Evolutionary conservation across 345 rosid genomes (phyloP).

Genomic region (Dipteronia sinensis): DNA sequence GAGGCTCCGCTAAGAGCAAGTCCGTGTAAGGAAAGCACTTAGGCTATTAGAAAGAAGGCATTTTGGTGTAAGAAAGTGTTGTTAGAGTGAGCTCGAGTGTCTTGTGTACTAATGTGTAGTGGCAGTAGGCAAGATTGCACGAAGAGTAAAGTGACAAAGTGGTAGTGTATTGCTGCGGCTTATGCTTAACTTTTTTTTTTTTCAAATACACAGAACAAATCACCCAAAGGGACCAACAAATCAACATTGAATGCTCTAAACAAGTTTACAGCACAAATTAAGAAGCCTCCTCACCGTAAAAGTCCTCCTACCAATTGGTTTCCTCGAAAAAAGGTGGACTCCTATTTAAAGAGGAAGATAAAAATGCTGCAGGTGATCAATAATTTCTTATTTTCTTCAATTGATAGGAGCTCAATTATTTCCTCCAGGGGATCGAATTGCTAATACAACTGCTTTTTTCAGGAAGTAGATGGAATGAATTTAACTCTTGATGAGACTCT

Average conservation of each 20-base stretch:
- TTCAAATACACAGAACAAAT: slow-evolving; percentile 59
- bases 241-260: slow-evolving; percentile 50
- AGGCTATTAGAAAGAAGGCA: background rate
- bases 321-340: slow-evolving; percentile 78
- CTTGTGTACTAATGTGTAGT: background rate
- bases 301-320: slow-evolving; percentile 82
- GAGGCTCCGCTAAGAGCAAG: background rate
- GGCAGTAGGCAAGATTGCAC: background rate
- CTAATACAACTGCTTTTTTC: slow-evolving; percentile 23
- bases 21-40: background rate
- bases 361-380: slow-evolving; percentile 78
- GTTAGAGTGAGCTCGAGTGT: background rate
- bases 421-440: background rate
- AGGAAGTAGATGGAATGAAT: slow-evolving; percentile 93
- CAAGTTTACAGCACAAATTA: slow-evolving; percentile 66
- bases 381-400: background rate
- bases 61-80: background rate
- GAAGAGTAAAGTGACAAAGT: background rate
- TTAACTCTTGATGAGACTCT: slow-evolving; percentile 90
- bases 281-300: slow-evolving; percentile 82
- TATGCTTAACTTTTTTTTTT: background rate
- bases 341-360: slow-evolving; percentile 82
- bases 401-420: background rate
- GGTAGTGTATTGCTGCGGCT: background rate
- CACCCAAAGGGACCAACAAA: slow-evolving; percentile 57